phyloP scores from a whole-genome alignment of 1,284 basidiomycete genomes.

The Ceratobasidium sp. region DNA sequence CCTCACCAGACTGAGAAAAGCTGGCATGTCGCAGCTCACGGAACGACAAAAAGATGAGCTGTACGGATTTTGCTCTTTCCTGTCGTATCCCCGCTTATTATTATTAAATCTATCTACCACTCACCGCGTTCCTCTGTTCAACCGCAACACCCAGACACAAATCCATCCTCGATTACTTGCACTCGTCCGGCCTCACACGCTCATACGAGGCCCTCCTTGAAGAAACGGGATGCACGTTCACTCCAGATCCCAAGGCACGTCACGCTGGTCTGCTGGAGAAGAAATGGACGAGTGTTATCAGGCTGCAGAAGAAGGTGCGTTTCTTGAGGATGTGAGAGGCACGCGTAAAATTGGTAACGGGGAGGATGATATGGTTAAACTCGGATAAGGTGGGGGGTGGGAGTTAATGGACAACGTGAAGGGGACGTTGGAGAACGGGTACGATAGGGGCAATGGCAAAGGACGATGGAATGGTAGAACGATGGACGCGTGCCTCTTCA shows the following conservation, averaged over 20 bases:
- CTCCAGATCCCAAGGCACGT: constrained; percentile 81
- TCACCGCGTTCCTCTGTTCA: not conserved
- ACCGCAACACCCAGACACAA: constrained; percentile 67
- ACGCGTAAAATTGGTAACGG: not conserved
- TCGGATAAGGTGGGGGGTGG: not conserved
- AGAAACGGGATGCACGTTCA: constrained; percentile 68
- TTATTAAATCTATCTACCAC: constrained; percentile 27
- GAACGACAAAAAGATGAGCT: constrained; percentile 84
- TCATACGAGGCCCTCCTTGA: constrained; percentile 69
- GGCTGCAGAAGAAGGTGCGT: constrained; percentile 88
- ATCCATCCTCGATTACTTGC: constrained; percentile 84
- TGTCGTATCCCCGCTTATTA: constrained; percentile 45
- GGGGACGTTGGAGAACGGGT: not conserved
- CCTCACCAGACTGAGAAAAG: constrained; percentile 15
- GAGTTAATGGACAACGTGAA: not conserved
- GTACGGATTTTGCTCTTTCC: constrained; percentile 57
- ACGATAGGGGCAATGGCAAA: not conserved
- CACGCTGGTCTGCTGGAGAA: constrained; percentile 86
- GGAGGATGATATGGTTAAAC: not conserved
- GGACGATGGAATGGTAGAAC: not conserved
- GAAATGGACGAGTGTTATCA: constrained; percentile 94
- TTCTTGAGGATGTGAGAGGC: constrained; percentile 19
- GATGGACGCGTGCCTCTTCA: not conserved
- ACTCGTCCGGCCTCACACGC: constrained; percentile 66
- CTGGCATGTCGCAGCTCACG: constrained; percentile 59